Percentiles rank a stretch among this genome's conserved stretches.
These are phyloP conservation scores for Polymyxa betae DNA, from an alignment of 208 protist species.

Conservation along the genomic window DNA sequence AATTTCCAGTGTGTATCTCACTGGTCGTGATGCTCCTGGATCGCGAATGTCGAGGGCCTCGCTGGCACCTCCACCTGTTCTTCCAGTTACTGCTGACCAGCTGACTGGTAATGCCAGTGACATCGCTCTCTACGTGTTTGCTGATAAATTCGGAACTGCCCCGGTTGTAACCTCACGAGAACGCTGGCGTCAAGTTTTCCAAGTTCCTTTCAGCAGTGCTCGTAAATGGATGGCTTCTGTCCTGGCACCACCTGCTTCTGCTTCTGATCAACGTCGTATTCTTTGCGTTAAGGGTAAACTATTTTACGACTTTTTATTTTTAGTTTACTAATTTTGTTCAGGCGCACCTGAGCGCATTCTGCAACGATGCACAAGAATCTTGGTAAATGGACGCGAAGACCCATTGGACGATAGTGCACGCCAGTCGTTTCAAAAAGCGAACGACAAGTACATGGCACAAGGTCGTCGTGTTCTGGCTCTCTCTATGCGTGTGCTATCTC, in stretches of 20 bases:
- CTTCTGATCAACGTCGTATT: background rate
- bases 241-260: background rate
- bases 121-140: slow-evolving; percentile 47
- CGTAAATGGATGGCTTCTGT: slow-evolving; percentile 77
- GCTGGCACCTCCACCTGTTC: background rate
- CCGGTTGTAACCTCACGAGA: slow-evolving; percentile 36
- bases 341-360: slow-evolving; percentile 75
- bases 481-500: background rate
- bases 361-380: slow-evolving; percentile 30
- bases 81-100: background rate
- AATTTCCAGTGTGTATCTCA: background rate
- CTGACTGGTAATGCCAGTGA: slow-evolving; percentile 48
- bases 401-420: background rate
- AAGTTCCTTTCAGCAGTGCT: slow-evolving; percentile 82
- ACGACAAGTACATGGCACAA: background rate
- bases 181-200: slow-evolving; percentile 64
- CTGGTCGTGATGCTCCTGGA: background rate
- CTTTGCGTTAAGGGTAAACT: slow-evolving; percentile 77
- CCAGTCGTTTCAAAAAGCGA: background rate
- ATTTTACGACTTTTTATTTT: no score
- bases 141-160: background rate
- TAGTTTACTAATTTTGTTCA: no score
- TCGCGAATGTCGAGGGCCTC: background rate
- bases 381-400: background rate
- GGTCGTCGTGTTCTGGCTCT: slow-evolving; percentile 56